Evolutionary conservation across 2,329 filamentous ascomycete species (phyloP), one percentile per base, ranked within the genome.

Genomic region (Fusarium albosuccineum): DNA sequence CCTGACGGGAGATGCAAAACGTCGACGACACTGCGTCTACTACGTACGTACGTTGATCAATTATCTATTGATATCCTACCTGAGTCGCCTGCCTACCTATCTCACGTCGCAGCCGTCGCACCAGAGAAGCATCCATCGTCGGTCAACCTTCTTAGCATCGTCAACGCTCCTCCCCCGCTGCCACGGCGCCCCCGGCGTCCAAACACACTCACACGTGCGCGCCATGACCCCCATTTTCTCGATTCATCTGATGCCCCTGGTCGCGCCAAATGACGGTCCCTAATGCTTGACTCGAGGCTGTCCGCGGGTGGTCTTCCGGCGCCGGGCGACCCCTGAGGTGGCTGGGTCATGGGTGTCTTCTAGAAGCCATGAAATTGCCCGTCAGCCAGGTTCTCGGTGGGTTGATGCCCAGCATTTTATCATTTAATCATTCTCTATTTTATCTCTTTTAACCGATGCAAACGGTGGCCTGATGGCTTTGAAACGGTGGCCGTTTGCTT

Each of bases 331-430:
- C 70, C 70, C 64, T 67, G 70, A 64, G 17, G 36, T 67, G 62
- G 51, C 62, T 50, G 51, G 42, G 63, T 44, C 66, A 66, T 53
- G 66, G 63, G 57, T 48, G 41, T 37, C 67, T 73, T 73, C 71
- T 73, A 73, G 71, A 73, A 73, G 64, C 67, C 59, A 40, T 66
- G 58, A 69, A 66, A 66, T 66, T 66, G 56, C 52, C 60, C 61
- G 49, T 36, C 52, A 57, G 44, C 54, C 57, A 36, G 53, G 42
- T 33, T 56, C 27, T 52, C 54, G 60, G 58, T 54, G 44, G 53
- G 57, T 60, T 64, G 57, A 56, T 66, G 57, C 48, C 64, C 39
- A 50, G 62, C 52, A 61, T 52, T 59, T 73, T 55, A 58, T 57
- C 30, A 33, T 46, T 52, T 60, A 51, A 60, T 64, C 66, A 41